Conservation (phyloP, 1,139 yeast species). For the Candida frijolesensis region DNA sequence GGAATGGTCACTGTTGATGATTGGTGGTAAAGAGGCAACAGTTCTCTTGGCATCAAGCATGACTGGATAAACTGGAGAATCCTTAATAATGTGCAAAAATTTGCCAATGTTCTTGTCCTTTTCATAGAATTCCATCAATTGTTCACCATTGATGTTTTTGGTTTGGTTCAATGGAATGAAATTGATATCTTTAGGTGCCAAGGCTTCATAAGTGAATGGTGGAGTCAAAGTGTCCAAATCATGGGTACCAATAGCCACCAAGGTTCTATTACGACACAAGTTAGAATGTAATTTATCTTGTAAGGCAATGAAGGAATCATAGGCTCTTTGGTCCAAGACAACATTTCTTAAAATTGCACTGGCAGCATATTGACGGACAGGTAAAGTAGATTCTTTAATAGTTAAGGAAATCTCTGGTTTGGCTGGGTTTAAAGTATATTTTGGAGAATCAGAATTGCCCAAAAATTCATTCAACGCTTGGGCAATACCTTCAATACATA, state of each 20-base stretch:
- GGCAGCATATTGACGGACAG: constrained; percentile 89
- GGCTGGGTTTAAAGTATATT: constrained; percentile 61
- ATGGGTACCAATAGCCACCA: constrained; percentile 98
- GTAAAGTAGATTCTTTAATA: constrained; percentile 70
- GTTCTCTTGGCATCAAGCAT: constrained; percentile 76
- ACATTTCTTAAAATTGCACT: constrained; percentile 89
- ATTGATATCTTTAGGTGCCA: constrained; percentile 74
- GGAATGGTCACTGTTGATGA: constrained; percentile 90
- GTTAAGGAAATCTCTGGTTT: constrained; percentile 67
- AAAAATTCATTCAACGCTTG: constrained; percentile 91
- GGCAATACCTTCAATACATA: constrained; percentile 97
- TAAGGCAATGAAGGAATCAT: constrained; percentile 91
- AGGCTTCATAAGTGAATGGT: constrained; percentile 88
- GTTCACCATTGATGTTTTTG: constrained; percentile 71
- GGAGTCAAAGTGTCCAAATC: constrained; percentile 82
- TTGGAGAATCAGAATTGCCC: constrained; percentile 68
- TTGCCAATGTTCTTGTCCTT: constrained; percentile 88
- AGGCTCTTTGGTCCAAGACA: constrained; percentile 76
- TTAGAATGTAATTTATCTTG: constrained; percentile 97
- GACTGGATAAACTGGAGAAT: constrained; percentile 89
- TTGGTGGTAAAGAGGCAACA: constrained; percentile 94
- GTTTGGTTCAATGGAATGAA: constrained; percentile 88
- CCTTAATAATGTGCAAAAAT: constrained; percentile 83
- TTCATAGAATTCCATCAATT: constrained; percentile 87
- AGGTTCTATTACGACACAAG: constrained; percentile 93